Conservation (phyloP, 2,329 filamentous ascomycete genomes). For the Ophiostoma sp. region DNA sequence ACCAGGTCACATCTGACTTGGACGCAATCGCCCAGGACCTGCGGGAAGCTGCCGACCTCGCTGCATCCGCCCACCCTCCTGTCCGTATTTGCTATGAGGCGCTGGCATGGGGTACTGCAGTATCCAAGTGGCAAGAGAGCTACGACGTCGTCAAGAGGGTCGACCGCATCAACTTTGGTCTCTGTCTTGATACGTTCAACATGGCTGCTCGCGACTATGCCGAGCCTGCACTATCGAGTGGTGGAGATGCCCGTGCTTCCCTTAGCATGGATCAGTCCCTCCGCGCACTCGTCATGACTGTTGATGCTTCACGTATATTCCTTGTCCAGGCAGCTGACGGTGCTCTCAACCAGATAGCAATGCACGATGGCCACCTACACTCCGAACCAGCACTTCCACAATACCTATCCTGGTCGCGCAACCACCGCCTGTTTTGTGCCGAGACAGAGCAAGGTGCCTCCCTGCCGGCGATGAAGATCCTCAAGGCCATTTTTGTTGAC, state of each 20-base stretch:
- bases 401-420: constrained; percentile 59
- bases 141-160: constrained; percentile 52
- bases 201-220: constrained; percentile 54
- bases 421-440: constrained; percentile 55
- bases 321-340: constrained; percentile 60
- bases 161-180: constrained; percentile 52
- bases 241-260: constrained; percentile 43
- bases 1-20: constrained; percentile 33
- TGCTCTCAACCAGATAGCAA: constrained; percentile 41
- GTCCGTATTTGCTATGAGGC: constrained; percentile 57
- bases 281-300: constrained; percentile 38
- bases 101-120: constrained; percentile 54
- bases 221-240: constrained; percentile 43
- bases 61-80: constrained; percentile 48
- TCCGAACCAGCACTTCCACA: constrained; percentile 49
- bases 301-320: constrained; percentile 52
- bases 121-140: constrained; percentile 54
- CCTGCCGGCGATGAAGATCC: constrained; percentile 50
- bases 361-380: constrained; percentile 47
- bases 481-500: constrained; percentile 47
- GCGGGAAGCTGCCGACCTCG: constrained; percentile 48
- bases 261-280: constrained; percentile 43
- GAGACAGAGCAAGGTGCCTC: constrained; percentile 52
- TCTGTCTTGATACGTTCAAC: constrained; percentile 60
- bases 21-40: constrained; percentile 50